phyloP scores from a whole-genome alignment of 331 rosid genomes.

The Pyracantha coccinea region DNA sequence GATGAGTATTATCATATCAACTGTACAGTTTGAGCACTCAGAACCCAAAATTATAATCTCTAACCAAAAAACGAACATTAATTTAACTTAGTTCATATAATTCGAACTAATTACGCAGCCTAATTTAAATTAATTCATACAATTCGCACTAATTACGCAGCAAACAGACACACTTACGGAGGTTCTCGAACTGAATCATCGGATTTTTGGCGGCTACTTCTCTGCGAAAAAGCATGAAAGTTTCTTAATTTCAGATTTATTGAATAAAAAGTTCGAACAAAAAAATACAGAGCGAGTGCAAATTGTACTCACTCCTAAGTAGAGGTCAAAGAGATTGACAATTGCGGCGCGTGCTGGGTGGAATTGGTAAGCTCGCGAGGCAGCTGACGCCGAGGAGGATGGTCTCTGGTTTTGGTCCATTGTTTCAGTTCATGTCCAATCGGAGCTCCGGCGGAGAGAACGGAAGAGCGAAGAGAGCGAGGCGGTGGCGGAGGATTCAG shows the following conservation, averaged over 20 bases:
- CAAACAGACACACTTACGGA: constrained; percentile 36
- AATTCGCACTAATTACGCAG: too few relatives aligned
- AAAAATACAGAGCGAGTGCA: not conserved
- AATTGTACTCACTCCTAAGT: constrained; percentile 49
- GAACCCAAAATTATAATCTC: not conserved
- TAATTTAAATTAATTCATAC: too few relatives aligned
- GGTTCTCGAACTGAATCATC: constrained; percentile 63
- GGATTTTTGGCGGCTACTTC: constrained; percentile 48
- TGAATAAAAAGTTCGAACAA: not conserved
- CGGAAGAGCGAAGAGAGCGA: not conserved
- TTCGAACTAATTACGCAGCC: not conserved
- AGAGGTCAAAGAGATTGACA: constrained; percentile 82
- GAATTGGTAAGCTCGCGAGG: constrained; percentile 65
- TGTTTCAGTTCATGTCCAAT: constrained; percentile 9
- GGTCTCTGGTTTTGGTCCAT: constrained; percentile 87
- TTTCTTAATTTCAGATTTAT: not conserved
- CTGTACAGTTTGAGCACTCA: not conserved
- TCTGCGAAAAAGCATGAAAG: constrained; percentile 29
- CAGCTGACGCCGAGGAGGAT: constrained; percentile 23
- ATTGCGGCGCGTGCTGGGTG: constrained; percentile 81
- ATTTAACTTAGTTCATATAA: not conserved
- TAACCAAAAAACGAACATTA: not conserved
- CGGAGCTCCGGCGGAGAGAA: constrained; percentile 1
- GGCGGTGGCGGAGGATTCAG: not conserved
- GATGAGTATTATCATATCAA: not conserved